Base-by-base conservation (phyloP, 1,139 yeast species). In the Zygoascus sp. region DNA sequence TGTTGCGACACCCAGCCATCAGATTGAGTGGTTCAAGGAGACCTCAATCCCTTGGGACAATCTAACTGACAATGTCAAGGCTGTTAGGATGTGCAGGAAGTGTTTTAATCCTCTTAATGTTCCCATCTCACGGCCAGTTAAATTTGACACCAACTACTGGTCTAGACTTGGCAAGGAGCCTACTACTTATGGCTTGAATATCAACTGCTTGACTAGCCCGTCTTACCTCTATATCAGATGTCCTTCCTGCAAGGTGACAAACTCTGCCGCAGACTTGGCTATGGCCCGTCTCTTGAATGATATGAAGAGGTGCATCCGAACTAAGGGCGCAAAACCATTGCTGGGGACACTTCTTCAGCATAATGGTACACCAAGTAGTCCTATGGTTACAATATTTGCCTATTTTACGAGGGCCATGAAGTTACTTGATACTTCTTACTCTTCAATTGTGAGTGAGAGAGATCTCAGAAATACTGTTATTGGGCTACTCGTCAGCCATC, bases 331-430 rank as follows among this genome's bases (percentile, higher is more conserved):
- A 13, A 15, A 20, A 5, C 43, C 41, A 10, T 25, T 40, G 13
- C 43, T 32, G 8, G 43, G 43, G n/a, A 20, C 43, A 21, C 15
- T n/a, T 9, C 28, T 40, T 15, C 27, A 30, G 13, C 27, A n/a
- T 30, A 37, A 20, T 5, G 43, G 43, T 7, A n/a, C 21, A 15
- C 43, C 43, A 13, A 3, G 34, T 3, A 7, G 16, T 4, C 34
- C 34, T n/a, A n/a, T 30, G 34, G 34, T 16, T 7, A 30, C 11
- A n/a, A 30, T 30, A 3, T n/a, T n/a, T 30, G 16, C 11, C 10
- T 30, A 30, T n/a, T 30, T 30, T 16, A 9, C 8, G 15, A 15
- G 13, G 7, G 34, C 34, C 3, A 7, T 15, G 3, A 15, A 30
- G 5, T 9, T 11, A 9, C 11, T 30, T 11, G 9, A 15, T 3